Conservation (phyloP, 1,139 yeast species). For the Hemisphaericaspora subhashii region DNA sequence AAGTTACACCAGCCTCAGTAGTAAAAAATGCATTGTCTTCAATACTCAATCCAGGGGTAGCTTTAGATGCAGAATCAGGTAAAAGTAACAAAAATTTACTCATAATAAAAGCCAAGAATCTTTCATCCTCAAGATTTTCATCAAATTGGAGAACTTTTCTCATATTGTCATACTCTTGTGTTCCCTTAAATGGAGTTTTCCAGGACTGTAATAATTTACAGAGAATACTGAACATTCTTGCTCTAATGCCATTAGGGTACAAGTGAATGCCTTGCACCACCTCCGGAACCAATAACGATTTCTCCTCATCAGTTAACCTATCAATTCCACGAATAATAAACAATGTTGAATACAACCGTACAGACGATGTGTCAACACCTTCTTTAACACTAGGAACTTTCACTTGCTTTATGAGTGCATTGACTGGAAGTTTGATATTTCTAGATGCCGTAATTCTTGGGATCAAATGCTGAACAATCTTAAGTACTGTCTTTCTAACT, state of each 20-base stretch:
- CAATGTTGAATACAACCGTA: constrained; percentile 63
- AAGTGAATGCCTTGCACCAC: constrained; percentile 48
- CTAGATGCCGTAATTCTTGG: constrained; percentile 66
- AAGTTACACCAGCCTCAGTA: constrained; percentile 63
- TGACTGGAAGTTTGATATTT: constrained; percentile 58
- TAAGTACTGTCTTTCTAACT: constrained; percentile 70
- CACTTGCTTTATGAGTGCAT: constrained; percentile 62
- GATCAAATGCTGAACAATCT: constrained; percentile 64
- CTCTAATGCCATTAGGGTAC: constrained; percentile 40
- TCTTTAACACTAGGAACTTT: constrained; percentile 48
- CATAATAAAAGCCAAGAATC: constrained; percentile 46
- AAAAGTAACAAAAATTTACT: constrained; percentile 57
- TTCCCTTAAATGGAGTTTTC: constrained; percentile 50
- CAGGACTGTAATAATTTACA: constrained; percentile 54
- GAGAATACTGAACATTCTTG: constrained; percentile 63
- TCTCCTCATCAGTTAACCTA: constrained; percentile 39
- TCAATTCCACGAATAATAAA: constrained; percentile 69
- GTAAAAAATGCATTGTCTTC: constrained; percentile 62
- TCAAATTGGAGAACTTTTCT: constrained; percentile 30
- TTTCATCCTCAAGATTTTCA: constrained; percentile 33
- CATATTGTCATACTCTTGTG: constrained; percentile 40
- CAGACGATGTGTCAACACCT: constrained; percentile 49
- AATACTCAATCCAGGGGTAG: constrained; percentile 59
- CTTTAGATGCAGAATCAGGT: constrained; percentile 33
- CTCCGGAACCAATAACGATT: constrained; percentile 43